Evolutionary conservation across 176 grass and related monocot species (phyloP).

Genomic region (Musa acuminata): DNA sequence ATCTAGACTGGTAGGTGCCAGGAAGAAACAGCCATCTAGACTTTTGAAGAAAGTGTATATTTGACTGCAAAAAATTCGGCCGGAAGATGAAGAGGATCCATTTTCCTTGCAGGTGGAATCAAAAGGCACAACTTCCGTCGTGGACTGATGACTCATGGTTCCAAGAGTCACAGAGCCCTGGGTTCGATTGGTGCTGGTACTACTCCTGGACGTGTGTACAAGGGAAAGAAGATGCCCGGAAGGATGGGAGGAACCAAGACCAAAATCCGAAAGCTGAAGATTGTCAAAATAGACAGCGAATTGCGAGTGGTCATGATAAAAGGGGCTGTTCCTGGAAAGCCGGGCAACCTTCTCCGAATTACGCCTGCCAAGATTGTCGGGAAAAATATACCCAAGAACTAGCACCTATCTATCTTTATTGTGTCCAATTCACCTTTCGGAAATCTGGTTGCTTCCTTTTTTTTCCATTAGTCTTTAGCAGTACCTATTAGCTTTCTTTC

Average conservation of each 20-base stretch:
- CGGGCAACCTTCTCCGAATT: constrained; percentile 84
- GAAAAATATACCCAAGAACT: constrained; percentile 79
- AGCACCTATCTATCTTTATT: not conserved
- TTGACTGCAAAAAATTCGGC: constrained; percentile 53
- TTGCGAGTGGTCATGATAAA: constrained; percentile 70
- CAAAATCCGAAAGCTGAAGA: constrained; percentile 81
- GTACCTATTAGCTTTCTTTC: too few species aligned
- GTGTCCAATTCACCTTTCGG: not conserved
- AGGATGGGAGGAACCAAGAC: constrained; percentile 80
- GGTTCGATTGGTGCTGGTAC: constrained; percentile 92
- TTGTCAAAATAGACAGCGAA: constrained; percentile 77
- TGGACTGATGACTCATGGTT: constrained; percentile 85
- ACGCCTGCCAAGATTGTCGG: constrained; percentile 79
- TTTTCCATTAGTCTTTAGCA: too few species aligned
- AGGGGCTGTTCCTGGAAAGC: constrained; percentile 81
- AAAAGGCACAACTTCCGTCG: constrained; percentile 92
- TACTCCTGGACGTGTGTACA: constrained; percentile 75
- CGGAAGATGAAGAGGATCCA: not conserved
- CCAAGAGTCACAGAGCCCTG: constrained; percentile 81
- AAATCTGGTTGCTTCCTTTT: too few species aligned
- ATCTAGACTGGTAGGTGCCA: too few species aligned
- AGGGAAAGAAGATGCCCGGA: constrained; percentile 93
- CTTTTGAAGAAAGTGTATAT: constrained; percentile 22
- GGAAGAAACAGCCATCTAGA: too few species aligned
- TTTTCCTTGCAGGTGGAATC: constrained; percentile 56